Evolutionary conservation across 768 basidiomycete genomes (phyloP).

Genomic region (Hygrophorus russula): DNA sequence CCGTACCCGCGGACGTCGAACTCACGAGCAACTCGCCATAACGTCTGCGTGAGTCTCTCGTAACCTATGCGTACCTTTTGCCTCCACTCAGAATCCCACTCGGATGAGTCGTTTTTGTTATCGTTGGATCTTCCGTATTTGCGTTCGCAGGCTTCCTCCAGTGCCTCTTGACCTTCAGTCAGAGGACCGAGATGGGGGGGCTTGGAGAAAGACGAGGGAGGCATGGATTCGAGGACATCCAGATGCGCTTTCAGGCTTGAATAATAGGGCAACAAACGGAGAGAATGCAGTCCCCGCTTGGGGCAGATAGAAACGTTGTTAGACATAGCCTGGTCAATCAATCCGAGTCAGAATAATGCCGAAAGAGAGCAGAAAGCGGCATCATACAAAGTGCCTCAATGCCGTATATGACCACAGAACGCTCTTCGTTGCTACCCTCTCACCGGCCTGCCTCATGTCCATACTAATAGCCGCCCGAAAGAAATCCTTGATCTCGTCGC

Average conservation of each 20-base stretch:
- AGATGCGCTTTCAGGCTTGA: conserved; percentile 51
- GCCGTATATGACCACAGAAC: conserved; percentile 75
- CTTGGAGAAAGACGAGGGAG: conserved; percentile 46
- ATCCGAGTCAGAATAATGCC: not conserved
- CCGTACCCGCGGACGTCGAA: conserved; percentile 70
- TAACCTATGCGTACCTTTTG: conserved; percentile 53
- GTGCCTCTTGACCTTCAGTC: conserved; percentile 43
- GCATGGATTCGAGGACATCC: conserved; percentile 46
- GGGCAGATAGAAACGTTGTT: conserved; percentile 58
- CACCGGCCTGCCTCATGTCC: conserved; percentile 71
- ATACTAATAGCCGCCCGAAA: conserved; percentile 59
- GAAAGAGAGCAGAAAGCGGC: conserved; percentile 7
- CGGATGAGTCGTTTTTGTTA: conserved; percentile 21
- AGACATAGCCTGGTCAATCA: conserved; percentile 46
- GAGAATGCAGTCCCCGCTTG: conserved; percentile 55
- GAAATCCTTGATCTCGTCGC: conserved; percentile 66
- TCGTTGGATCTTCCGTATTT: conserved; percentile 35
- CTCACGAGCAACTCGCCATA: conserved; percentile 63
- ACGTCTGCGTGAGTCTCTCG: conserved; percentile 47
- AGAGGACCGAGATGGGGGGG: conserved; percentile 55
- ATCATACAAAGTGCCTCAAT: conserved; percentile 59
- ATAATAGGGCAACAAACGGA: conserved; percentile 51
- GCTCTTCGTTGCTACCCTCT: conserved; percentile 70
- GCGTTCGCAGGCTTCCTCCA: conserved; percentile 55
- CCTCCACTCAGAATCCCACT: conserved; percentile 48